A percentile compares a stretch with the other conserved stretches of the same genome.
Evolutionary conservation across 2,329 filamentous ascomycete genomes (phyloP).

Genomic region (Cladophialophora immunda): DNA sequence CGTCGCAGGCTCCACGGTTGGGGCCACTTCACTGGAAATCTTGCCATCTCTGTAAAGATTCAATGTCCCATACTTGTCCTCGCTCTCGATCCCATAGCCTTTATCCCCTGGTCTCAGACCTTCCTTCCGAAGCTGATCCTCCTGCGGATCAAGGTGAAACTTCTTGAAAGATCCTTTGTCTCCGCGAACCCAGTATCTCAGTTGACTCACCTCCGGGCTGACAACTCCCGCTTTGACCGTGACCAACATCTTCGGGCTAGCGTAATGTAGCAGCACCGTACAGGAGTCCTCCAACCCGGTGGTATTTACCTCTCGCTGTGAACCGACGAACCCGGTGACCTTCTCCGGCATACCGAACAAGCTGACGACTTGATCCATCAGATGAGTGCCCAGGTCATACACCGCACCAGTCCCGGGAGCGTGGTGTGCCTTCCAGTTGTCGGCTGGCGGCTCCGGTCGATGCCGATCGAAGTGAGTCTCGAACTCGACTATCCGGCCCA

Average conservation of each 20-base stretch:
- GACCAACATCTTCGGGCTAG: conserved; percentile 60
- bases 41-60: conserved; percentile 63
- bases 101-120: conserved; percentile 69
- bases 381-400: conserved; percentile 78
- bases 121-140: conserved; percentile 71
- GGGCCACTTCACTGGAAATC: conserved; percentile 58
- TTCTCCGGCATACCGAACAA: conserved; percentile 74
- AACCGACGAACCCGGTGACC: conserved; percentile 74
- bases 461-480: conserved; percentile 83
- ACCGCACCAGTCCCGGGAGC: conserved; percentile 73
- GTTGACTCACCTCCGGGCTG: conserved; percentile 73
- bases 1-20: conserved; percentile 70
- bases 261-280: conserved; percentile 73
- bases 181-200: conserved; percentile 80
- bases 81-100: conserved; percentile 71
- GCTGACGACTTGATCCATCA: conserved; percentile 77
- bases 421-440: conserved; percentile 73
- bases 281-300: conserved; percentile 59
- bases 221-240: conserved; percentile 75
- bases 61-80: conserved; percentile 66
- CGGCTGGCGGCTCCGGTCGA: conserved; percentile 63
- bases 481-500: conserved; percentile 79
- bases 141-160: conserved; percentile 74
- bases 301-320: conserved; percentile 68
- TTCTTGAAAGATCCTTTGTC: conserved; percentile 79